Base-by-base conservation (phyloP, 2,329 filamentous ascomycete species). In the Cordyceps javanica region DNA sequence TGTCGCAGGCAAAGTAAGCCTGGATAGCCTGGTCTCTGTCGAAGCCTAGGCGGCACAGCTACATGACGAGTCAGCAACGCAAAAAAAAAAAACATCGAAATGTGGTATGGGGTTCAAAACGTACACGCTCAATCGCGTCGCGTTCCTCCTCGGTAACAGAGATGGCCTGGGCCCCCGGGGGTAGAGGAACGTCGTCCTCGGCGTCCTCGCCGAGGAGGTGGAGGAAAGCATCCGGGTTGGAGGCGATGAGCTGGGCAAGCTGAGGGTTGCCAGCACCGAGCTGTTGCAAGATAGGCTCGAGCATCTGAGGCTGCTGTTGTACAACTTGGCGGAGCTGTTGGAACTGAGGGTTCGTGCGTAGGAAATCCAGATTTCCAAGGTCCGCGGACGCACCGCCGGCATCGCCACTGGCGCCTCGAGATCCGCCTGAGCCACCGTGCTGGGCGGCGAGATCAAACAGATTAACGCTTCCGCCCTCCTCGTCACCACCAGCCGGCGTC, bases 1-100 rank as follows among this genome's bases (percentile, higher is more conserved):
- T 99, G 75, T 99, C 94, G 73, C 94, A 99, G 34, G 94, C 94
- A 71, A 99, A 99, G 77, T 97, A 99, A 26, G 94, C 94, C 76
- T 99, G 93, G 64, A 97, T 96, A 53, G 94, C 94, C 66, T 91
- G 85, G 66, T 97, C 91, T 60, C 92, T 87, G 66, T 93, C 86
- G 71, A 99, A 99, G 36, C 94, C 94, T 45, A 99, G 86, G 62
- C 89, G 88, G 76, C 91, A 96, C 69, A 99, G 80, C 90, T 96
- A 62, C 16, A n/a, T 4, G 36, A 14, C 34, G 11, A 13, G 41
- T 58, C 6, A 49, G 11, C 19, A 32, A 14, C 8, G 14, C n/a
- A 11, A 14, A 32, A 21, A 25, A 6, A 48, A 2, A n/a, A 19
- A 14, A 13, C 10, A 25, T 23, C 19, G 11, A 10, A 21, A 41